phyloP scores from a whole-genome alignment of 345 rosid species.

The Firmiana major region DNA sequence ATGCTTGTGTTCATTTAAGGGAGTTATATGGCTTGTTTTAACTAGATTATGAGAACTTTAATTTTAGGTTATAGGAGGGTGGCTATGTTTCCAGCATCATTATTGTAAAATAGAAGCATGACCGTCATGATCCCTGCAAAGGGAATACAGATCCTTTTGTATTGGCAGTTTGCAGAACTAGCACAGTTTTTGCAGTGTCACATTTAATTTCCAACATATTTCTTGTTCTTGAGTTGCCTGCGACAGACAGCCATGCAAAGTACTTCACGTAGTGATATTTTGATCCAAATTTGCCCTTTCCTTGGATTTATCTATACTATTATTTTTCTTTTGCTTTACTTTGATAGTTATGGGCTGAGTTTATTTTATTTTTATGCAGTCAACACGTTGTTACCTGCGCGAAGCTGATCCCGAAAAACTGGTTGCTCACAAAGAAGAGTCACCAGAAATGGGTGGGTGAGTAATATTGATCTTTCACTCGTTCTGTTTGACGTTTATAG shows the following conservation, averaged over 20 bases:
- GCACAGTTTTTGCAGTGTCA: neutral
- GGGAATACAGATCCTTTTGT: neutral
- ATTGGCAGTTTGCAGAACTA: neutral
- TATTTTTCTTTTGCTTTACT: constrained; percentile 7
- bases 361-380: constrained; percentile 44
- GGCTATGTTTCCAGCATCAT: neutral
- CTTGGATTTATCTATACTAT: neutral
- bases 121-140: neutral
- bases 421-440: constrained; percentile 66
- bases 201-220: neutral
- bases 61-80: neutral
- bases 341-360: constrained; percentile 6
- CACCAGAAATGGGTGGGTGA: constrained; percentile 94
- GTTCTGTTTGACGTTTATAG: neutral
- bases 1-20: neutral
- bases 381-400: constrained; percentile 68
- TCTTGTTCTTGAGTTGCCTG: neutral
- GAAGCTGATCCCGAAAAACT: constrained; percentile 55
- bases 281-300: neutral
- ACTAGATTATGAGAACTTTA: neutral
- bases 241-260: neutral
- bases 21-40: neutral
- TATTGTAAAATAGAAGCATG: neutral
- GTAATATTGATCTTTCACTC: constrained; percentile 23
- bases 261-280: neutral